Percentiles rank a stretch among this genome's conserved stretches.
Evolutionary conservation across 192 early-diverging fungal genomes (phyloP).

Genomic region (Coemansia sp.): DNA sequence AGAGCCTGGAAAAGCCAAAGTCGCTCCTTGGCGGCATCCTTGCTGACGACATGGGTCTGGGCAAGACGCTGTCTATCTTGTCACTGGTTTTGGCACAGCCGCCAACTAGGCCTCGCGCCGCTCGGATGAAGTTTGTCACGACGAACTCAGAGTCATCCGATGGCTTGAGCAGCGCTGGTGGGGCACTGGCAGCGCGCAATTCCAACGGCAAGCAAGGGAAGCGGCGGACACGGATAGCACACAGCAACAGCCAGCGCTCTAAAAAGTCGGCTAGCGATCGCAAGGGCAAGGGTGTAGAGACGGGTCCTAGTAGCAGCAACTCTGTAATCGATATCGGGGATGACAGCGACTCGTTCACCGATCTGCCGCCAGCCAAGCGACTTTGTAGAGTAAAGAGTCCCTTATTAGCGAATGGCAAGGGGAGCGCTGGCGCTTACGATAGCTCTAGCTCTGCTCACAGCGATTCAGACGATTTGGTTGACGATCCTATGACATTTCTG

Average conservation of each 20-base stretch:
- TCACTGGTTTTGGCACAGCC: conserved; percentile 30
- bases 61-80: conserved; percentile 49
- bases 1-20: conserved; percentile 27
- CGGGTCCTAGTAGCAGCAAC: neutral
- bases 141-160: neutral
- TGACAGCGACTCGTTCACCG: conserved; percentile 43
- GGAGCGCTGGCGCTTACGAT: neutral
- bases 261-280: neutral
- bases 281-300: conserved; percentile 7
- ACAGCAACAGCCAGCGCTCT: conserved; percentile 5
- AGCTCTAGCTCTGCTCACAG: neutral
- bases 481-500: conserved; percentile 15
- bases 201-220: neutral
- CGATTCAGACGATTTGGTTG: conserved; percentile 25
- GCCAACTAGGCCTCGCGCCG: conserved; percentile 14
- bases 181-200: neutral
- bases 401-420: neutral
- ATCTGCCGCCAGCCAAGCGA: conserved; percentile 12
- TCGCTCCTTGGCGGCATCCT: conserved; percentile 47
- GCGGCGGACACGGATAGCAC: conserved; percentile 13
- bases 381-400: neutral
- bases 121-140: conserved; percentile 42
- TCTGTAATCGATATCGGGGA: conserved; percentile 5
- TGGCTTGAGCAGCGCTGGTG: neutral
- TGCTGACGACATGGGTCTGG: conserved; percentile 56